These are phyloP conservation scores for Postia placenta DNA, from an alignment of 768 basidiomycete species.

Conservation along the genomic window DNA sequence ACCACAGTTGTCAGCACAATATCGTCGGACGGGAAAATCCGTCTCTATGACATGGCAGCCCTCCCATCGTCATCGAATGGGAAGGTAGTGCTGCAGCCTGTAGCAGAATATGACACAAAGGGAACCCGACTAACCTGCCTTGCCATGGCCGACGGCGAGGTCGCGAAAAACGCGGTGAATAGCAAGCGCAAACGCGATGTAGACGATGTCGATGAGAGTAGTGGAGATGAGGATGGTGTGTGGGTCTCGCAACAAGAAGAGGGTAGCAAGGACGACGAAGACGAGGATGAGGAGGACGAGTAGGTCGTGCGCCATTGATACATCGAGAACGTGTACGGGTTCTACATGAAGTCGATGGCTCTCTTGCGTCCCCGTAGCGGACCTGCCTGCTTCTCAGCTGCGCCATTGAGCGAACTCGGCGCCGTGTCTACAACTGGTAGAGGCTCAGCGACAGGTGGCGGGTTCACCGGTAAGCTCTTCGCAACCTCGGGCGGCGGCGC, in stretches of 20 bases:
- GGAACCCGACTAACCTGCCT: slow-evolving; percentile 81
- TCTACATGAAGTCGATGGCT: slow-evolving; percentile 21
- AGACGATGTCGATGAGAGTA: slow-evolving; percentile 30
- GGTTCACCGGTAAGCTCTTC: slow-evolving; percentile 28
- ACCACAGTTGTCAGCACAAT: slow-evolving; percentile 69
- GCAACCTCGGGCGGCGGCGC: slow-evolving; percentile 50
- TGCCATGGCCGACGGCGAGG: slow-evolving; percentile 46
- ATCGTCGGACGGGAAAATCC: slow-evolving; percentile 87
- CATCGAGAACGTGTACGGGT: slow-evolving; percentile 2
- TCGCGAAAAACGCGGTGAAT: slow-evolving; percentile 12
- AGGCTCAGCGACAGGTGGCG: neutral
- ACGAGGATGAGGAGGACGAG: slow-evolving; percentile 26
- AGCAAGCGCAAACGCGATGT: slow-evolving; percentile 32
- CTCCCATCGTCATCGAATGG: slow-evolving; percentile 30
- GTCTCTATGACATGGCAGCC: slow-evolving; percentile 63
- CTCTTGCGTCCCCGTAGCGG: slow-evolving; percentile 17
- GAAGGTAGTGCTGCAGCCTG: slow-evolving; percentile 40
- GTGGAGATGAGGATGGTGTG: slow-evolving; percentile 25
- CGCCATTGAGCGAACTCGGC: neutral
- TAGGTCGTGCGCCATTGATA: slow-evolving; percentile 14
- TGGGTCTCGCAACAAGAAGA: slow-evolving; percentile 20
- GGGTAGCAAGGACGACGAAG: slow-evolving; percentile 14
- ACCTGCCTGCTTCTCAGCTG: neutral
- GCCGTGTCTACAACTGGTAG: neutral
- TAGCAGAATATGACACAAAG: slow-evolving; percentile 74